A percentile compares a stretch with the other conserved stretches of the same genome.
Conservation (phyloP, 139 green algal genomes). For the Chlamydomonas eustigma region DNA sequence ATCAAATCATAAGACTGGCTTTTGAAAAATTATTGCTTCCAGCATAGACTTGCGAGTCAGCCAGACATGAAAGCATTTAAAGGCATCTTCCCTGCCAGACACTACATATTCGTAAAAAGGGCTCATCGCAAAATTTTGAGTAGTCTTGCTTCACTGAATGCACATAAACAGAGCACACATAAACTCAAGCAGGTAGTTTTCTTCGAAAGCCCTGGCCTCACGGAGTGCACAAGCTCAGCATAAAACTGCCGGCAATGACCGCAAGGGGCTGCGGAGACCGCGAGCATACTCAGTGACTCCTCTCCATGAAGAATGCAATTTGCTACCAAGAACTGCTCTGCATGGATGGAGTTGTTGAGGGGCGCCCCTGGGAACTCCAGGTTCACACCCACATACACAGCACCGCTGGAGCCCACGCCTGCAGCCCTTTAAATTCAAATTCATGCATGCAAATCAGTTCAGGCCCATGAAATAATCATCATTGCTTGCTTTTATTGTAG, state of each 20-base stretch:
- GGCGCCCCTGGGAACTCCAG: conserved; percentile 73
- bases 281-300: conserved; percentile 46
- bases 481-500: background rate
- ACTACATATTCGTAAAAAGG: too few relatives aligned
- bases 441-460: background rate
- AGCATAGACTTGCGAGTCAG: too few relatives aligned
- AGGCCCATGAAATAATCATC: conserved; percentile 13
- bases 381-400: conserved; percentile 83
- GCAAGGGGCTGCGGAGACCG: conserved; percentile 74
- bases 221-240: conserved; percentile 65
- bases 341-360: conserved; percentile 80
- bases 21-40: too few relatives aligned
- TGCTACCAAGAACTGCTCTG: conserved; percentile 80
- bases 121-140: too few relatives aligned
- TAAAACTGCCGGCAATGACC: conserved; percentile 87
- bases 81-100: too few relatives aligned
- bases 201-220: too few relatives aligned
- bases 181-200: too few relatives aligned
- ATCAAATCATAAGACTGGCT: too few relatives aligned
- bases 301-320: conserved; percentile 66
- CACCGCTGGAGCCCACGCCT: conserved; percentile 62
- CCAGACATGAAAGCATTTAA: too few relatives aligned
- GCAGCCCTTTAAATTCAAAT: conserved; percentile 52
- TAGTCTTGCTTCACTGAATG: too few relatives aligned
- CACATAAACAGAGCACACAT: too few relatives aligned